A percentile compares a stretch with the other conserved stretches of the same genome.
phyloP scores from a whole-genome alignment of 139 green algal genomes.

The Astrephomene gubernaculifera region DNA sequence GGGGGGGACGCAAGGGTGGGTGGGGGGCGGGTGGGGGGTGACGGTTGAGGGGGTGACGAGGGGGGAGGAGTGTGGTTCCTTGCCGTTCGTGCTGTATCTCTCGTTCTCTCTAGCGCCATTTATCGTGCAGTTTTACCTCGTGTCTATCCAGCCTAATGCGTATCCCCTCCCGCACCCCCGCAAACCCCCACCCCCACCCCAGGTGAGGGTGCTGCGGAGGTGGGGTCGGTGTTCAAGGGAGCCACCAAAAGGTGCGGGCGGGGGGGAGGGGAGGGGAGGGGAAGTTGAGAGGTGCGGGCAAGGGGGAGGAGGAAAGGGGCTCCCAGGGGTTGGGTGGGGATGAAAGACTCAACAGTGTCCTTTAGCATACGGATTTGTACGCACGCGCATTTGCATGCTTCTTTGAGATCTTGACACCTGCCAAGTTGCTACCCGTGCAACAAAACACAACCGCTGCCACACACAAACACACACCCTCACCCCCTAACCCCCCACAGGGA shows the following conservation, averaged over 20 bases:
- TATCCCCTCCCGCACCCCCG: background rate
- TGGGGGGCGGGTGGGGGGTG: background rate
- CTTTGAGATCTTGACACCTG: no score
- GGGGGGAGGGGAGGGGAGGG: background rate
- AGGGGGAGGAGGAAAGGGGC: no score
- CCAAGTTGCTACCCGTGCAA: no score
- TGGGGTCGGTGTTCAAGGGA: slow-evolving; percentile 59
- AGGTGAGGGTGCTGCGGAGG: slow-evolving; percentile 44
- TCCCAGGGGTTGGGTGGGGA: no score
- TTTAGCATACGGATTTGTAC: no score
- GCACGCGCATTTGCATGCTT: no score
- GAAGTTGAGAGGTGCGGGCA: no score
- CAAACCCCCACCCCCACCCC: background rate
- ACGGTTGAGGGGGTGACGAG: background rate
- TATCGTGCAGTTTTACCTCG: no score
- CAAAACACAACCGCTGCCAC: background rate
- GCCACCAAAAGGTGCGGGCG: slow-evolving; percentile 8
- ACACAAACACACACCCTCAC: background rate
- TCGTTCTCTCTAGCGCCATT: no score
- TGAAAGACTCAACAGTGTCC: no score
- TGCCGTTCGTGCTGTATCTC: no score
- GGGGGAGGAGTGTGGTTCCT: background rate
- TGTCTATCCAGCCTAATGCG: no score
- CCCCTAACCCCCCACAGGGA: slow-evolving; percentile 1
- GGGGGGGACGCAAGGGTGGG: slow-evolving; percentile 31